Base-by-base conservation (phyloP, 257 asterid species). In the Nicotiana tomentosiformis region DNA sequence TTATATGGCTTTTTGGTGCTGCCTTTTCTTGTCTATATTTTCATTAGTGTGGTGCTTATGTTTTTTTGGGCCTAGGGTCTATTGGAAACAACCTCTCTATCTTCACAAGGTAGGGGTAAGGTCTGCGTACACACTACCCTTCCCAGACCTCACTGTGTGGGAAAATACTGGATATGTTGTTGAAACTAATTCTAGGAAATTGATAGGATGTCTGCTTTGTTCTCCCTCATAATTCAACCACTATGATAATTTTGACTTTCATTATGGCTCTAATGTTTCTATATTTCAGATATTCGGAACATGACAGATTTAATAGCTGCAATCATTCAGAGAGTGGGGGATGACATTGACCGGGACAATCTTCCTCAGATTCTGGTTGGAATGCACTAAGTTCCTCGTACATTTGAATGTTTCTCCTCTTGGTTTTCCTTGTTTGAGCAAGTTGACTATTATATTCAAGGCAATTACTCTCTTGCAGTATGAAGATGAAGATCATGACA, bases 401-500 rank as follows among this genome's bases (percentile, higher is more conserved):
- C 62, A 29, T 33, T 74, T 9, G 30, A 66, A 37, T 72, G 69
- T 29, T 37, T 26, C 70, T 17, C 67, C 81, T 53, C 78, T 82
- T 78, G 26, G 33, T 18, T 65, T 55, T 53, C 39, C 84, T 39
- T 23, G 70, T 66, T 39, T 77, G 51, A 62, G 72, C 20, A 78
- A 55, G 64, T 26, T 49, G 33, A n/a, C n/a, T 43, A 18, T 10
- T 49, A 55, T 9, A 29, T 30, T 74, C 39, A 74, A 30, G 49
- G 29, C 66, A 68, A 33, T n/a, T 57, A 64, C 26, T 30, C 30
- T 69, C 15, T 46, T 87, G 86, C 89, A 96, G 99, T 96, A 96
- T 72, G 99, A 96, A 87, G 99, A 96, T 30, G 99, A 94, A 81
- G 99, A 96, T 82, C 87, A 90, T 57, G 99, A 96, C 93, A 91